phyloP scores from a whole-genome alignment of 1,284 basidiomycete genomes.

The Farysia itapuensis region DNA sequence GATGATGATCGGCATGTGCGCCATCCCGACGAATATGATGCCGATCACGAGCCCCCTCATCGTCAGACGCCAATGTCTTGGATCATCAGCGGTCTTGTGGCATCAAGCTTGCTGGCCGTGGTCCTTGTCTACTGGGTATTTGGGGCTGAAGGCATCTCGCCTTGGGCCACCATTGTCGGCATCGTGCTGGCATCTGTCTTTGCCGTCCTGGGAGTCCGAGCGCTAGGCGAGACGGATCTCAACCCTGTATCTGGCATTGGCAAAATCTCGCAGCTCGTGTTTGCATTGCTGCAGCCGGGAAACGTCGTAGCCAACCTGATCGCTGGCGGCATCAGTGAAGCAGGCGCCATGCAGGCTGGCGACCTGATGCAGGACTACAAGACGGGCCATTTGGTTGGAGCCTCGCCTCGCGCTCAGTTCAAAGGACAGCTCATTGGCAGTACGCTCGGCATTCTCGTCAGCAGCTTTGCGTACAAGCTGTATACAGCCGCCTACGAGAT shows the following conservation, averaged over 20 bases:
- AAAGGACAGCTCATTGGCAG: conserved; percentile 62
- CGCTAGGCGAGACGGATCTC: conserved; percentile 55
- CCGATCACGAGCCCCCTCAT: conserved; percentile 76
- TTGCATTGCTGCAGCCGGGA: conserved; percentile 89
- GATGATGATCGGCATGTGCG: conserved; percentile 39
- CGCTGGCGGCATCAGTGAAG: conserved; percentile 92
- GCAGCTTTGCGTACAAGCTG: conserved; percentile 80
- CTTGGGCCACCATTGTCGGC: conserved; percentile 87
- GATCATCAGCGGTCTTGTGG: conserved; percentile 72
- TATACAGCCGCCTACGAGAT: conserved; percentile 79
- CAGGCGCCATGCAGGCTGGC: conserved; percentile 93
- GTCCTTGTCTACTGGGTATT: conserved; percentile 83
- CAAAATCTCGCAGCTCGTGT: conserved; percentile 90
- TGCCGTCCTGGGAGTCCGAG: conserved; percentile 70
- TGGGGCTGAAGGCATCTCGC: conserved; percentile 83
- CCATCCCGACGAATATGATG: conserved; percentile 65
- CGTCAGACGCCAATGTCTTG: conserved; percentile 78
- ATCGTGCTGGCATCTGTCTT: conserved; percentile 80
- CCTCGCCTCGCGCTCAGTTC: conserved; percentile 59
- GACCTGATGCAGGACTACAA: conserved; percentile 99
- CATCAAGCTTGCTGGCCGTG: conserved; percentile 73
- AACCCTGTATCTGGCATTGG: conserved; percentile 78
- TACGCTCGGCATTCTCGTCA: conserved; percentile 79
- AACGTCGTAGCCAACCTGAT: conserved; percentile 87
- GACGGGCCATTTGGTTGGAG: conserved; percentile 79